phyloP scores from a whole-genome alignment of 73 alveolate species.

The Durusdinium trenchii region DNA sequence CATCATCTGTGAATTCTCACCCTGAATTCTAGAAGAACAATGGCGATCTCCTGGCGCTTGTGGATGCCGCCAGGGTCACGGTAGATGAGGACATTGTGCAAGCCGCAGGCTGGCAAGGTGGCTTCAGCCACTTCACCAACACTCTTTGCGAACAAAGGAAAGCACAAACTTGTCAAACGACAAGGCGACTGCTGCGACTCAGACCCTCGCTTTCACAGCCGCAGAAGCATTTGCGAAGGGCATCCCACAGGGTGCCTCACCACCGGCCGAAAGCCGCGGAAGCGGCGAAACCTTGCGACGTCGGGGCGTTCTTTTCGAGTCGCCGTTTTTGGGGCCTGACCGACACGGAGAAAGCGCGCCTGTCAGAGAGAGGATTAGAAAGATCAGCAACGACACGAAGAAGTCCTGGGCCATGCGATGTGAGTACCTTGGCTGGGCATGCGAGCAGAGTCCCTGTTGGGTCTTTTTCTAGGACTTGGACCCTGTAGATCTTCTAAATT shows the following conservation, averaged over 20 bases:
- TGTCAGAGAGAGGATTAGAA: neutral
- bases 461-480: too few relatives aligned
- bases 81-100: slow-evolving; percentile 61
- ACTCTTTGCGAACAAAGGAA: neutral
- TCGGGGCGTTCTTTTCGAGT: too few relatives aligned
- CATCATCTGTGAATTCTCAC: too few relatives aligned
- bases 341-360: neutral
- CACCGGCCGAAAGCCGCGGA: neutral
- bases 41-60: slow-evolving; percentile 31
- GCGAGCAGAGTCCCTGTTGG: neutral
- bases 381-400: slow-evolving; percentile 25
- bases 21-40: too few relatives aligned
- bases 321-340: too few relatives aligned
- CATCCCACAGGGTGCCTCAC: neutral
- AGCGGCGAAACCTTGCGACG: too few relatives aligned
- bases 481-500: too few relatives aligned
- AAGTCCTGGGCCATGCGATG: slow-evolving; percentile 77
- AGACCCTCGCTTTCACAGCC: neutral
- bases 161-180: neutral
- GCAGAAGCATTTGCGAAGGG: neutral
- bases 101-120: slow-evolving; percentile 31
- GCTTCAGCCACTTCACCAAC: neutral
- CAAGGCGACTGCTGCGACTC: neutral
- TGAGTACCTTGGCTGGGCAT: slow-evolving; percentile 6
- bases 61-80: slow-evolving; percentile 73